Evolutionary conservation across 352 stramenopile genomes (phyloP), one percentile per base, ranked within the genome.

Genomic region (Phytophthora capsici): DNA sequence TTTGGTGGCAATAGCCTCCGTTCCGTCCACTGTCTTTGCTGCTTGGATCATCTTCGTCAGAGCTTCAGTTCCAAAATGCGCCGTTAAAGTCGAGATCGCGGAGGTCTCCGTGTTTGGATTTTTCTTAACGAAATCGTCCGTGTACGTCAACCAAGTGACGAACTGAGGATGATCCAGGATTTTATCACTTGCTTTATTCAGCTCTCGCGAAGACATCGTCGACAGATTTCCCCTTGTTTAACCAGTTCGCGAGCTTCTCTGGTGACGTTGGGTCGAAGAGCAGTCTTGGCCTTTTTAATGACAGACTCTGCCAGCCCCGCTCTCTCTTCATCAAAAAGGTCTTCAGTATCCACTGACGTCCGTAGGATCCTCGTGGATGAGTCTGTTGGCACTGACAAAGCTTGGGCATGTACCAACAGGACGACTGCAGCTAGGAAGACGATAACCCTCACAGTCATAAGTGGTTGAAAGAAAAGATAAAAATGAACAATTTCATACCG

Each of bases 1-100:
- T 22, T 43, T 46, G 7, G 41, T 47, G 9, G 41, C 54, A 6
- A 62, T 28, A 19, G 14, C 14, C 43, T 44, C 36, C 23, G 54
- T 47, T 12, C 32, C 32, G 2, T 51, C 28, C 5, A 47, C 45
- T 23, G 49, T 20, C 9, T 52, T 52, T 9, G 55, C 55, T 19
- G 45, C n/a, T 23, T 23, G 16, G 5, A 63, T 3, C 32, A 56
- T 49, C 34, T 49, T 56, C 4, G 43, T 38, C 44, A 63, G 23
- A n/a, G 20, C 52, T 8, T 56, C 46, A 19, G n/a, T 48, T 34
- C 3, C 43, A 13, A 12, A 8, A 13, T 28, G 23, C 23, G 6
- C 12, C 19, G 38, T 36, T 38, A 57, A 48, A 3, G 36, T 45
- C 3, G 34, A 23, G 36, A 38, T 40, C 1, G 46, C 36, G 16